These are phyloP conservation scores for Termitomyces sp. DNA, from an alignment of 768 basidiomycete genomes.

Conservation along the genomic window DNA sequence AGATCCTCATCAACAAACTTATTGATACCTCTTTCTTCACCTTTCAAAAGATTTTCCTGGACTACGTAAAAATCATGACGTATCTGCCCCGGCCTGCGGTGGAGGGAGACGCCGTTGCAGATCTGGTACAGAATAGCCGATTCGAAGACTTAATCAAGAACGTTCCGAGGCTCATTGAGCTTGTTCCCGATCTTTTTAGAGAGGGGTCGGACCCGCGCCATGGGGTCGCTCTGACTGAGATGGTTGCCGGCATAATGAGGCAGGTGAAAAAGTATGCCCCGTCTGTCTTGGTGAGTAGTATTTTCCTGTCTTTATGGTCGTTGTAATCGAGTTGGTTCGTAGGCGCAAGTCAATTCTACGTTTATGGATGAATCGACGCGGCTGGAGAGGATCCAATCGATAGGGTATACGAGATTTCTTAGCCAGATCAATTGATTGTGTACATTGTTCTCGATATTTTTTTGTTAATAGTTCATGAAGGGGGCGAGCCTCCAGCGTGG, in stretches of 20 bases:
- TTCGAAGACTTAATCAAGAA: conserved; percentile 58
- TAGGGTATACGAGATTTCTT: conserved; percentile 63
- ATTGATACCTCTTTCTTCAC: neutral
- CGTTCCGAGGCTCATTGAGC: conserved; percentile 62
- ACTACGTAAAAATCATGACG: conserved; percentile 65
- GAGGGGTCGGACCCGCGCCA: conserved; percentile 60
- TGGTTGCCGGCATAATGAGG: conserved; percentile 61
- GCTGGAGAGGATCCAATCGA: conserved; percentile 61
- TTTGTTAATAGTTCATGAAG: no score
- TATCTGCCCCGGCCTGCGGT: conserved; percentile 48
- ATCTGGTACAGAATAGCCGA: conserved; percentile 45
- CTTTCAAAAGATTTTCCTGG: conserved; percentile 55
- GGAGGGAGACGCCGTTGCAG: conserved; percentile 42
- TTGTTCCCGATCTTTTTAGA: conserved; percentile 66
- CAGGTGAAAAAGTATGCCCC: conserved; percentile 61
- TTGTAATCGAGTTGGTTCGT: conserved; percentile 22
- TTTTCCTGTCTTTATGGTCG: neutral
- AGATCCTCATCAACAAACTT: conserved; percentile 1
- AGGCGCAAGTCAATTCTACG: conserved; percentile 42
- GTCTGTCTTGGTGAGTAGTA: conserved; percentile 51
- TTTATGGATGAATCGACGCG: conserved; percentile 57
- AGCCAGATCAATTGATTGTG: conserved; percentile 40
- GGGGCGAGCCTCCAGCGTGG: no score
- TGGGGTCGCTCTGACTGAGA: conserved; percentile 67
- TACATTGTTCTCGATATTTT: neutral